Conservation (phyloP, 345 rosid species). For the Gossypium australe region DNA sequence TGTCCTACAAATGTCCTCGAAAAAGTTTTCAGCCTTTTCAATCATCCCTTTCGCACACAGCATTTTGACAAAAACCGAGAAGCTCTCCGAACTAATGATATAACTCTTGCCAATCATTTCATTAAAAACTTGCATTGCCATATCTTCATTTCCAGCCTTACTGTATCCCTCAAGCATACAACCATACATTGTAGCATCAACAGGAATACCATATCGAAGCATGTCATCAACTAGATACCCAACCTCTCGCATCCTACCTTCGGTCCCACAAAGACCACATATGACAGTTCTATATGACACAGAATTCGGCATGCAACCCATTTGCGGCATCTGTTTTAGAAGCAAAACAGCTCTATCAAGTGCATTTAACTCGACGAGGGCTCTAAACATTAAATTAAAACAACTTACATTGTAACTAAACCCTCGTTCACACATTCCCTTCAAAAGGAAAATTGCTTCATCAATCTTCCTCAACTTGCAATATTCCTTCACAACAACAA, state of each 20-base stretch:
- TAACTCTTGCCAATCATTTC: slow-evolving; percentile 22
- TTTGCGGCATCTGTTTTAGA: slow-evolving; percentile 23
- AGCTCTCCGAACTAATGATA: slow-evolving; percentile 22
- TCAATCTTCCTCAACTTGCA: slow-evolving; percentile 28
- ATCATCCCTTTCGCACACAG: slow-evolving; percentile 19
- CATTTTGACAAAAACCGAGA: slow-evolving; percentile 20
- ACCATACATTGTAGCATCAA: slow-evolving; percentile 27
- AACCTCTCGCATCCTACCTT: slow-evolving; percentile 30
- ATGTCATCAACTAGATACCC: slow-evolving; percentile 22
- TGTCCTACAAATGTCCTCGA: slow-evolving; percentile 23
- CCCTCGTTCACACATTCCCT: slow-evolving; percentile 26
- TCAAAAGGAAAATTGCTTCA: slow-evolving; percentile 23
- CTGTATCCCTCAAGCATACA: slow-evolving; percentile 28
- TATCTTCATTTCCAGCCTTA: slow-evolving; percentile 18
- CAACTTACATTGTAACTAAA: slow-evolving; percentile 14
- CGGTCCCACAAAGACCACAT: slow-evolving; percentile 22
- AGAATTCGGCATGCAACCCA: slow-evolving; percentile 30
- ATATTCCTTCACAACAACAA: slow-evolving; percentile 24
- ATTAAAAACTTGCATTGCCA: slow-evolving; percentile 16
- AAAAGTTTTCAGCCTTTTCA: slow-evolving; percentile 12
- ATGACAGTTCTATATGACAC: slow-evolving; percentile 24
- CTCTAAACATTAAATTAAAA: slow-evolving; percentile 30
- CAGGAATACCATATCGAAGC: slow-evolving; percentile 15
- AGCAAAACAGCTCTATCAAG: slow-evolving; percentile 24
- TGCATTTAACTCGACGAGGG: slow-evolving; percentile 21